These are phyloP conservation scores for Dipteronia sinensis DNA, from an alignment of 345 rosid genomes.

Conservation along the genomic window DNA sequence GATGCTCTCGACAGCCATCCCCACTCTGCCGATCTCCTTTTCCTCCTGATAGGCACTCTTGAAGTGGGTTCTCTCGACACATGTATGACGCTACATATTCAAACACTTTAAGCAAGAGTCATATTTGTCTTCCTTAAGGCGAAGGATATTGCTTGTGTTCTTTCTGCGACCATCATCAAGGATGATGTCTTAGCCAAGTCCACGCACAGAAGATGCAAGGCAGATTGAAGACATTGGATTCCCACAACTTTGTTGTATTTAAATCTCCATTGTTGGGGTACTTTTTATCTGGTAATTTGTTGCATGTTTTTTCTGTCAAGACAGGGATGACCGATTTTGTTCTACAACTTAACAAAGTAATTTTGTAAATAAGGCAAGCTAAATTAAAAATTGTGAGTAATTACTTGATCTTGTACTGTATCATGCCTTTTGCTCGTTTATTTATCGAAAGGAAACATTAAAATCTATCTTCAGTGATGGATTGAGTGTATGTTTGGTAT, in stretches of 20 bases:
- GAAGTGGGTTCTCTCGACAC: background rate
- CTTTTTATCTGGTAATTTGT: too few species aligned
- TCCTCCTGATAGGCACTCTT: background rate
- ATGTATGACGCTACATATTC: background rate
- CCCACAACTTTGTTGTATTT: too few species aligned
- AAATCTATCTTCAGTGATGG: too few species aligned
- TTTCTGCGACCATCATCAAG: background rate
- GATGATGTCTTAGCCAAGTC: background rate
- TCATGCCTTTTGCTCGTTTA: too few species aligned
- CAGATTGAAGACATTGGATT: background rate
- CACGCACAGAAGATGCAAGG: background rate
- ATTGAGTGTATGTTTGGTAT: too few species aligned
- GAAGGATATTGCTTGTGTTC: background rate
- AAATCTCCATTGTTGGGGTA: too few species aligned
- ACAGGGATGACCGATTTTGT: background rate
- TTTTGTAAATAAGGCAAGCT: constrained; percentile 1
- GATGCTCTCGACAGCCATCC: background rate
- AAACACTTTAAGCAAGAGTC: background rate
- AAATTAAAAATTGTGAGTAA: too few species aligned
- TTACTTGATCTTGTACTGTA: too few species aligned
- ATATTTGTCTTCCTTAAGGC: background rate
- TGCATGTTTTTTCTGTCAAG: background rate
- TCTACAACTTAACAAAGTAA: background rate
- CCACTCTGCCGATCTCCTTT: background rate
- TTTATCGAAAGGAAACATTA: too few species aligned